Percentiles rank a stretch among this genome's conserved stretches.
phyloP scores from a whole-genome alignment of 148 eudicot species.

The Vaccinium corymbosum region DNA sequence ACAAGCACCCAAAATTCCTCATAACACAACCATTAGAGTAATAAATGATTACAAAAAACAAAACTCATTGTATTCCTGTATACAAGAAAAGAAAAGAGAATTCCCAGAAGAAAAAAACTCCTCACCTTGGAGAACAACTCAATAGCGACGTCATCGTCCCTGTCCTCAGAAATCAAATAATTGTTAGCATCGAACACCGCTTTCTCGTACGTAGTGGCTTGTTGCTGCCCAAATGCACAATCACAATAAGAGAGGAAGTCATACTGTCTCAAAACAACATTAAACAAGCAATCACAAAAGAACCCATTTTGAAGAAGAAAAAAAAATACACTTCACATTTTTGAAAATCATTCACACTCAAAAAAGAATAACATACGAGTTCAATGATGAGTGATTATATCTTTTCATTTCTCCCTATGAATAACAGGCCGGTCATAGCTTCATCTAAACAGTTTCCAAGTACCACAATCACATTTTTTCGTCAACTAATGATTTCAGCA shows the following conservation, averaged over 20 bases:
- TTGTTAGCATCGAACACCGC: conserved; percentile 64
- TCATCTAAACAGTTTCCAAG: too few species aligned
- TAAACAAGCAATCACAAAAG: not conserved
- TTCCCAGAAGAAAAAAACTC: not conserved
- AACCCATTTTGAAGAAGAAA: too few species aligned
- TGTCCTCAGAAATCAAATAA: conserved; percentile 57
- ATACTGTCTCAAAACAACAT: not conserved
- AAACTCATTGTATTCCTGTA: not conserved
- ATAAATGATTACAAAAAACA: not conserved
- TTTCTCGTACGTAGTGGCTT: conserved; percentile 74
- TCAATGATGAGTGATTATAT: too few species aligned
- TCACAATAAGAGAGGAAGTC: not conserved
- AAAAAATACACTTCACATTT: too few species aligned
- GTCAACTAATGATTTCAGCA: too few species aligned
- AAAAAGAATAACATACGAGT: too few species aligned
- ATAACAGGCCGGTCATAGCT: too few species aligned
- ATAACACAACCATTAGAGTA: not conserved
- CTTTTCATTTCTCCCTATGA: too few species aligned
- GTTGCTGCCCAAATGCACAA: conserved; percentile 38
- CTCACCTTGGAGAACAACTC: conserved; percentile 64
- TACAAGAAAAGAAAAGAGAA: not conserved
- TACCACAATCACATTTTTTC: too few species aligned
- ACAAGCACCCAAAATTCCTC: not conserved
- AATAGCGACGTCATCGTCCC: conserved; percentile 74
- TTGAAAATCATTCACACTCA: too few species aligned